Conservation (phyloP, 257 asterid genomes). For the Craterostigma plantagineum region DNA sequence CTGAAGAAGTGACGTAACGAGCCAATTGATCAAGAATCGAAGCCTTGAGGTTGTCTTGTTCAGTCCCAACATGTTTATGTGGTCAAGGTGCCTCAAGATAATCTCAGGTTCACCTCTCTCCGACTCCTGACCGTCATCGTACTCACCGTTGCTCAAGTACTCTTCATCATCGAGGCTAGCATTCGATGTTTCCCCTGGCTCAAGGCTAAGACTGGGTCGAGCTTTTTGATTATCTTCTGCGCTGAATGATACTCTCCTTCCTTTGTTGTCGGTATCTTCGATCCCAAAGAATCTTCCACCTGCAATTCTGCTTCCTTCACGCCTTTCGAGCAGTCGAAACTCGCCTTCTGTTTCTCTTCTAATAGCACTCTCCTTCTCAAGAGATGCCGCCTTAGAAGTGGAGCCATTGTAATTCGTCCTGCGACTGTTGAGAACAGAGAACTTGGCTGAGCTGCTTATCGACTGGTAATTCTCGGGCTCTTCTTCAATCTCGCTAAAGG, state of each 20-base stretch:
- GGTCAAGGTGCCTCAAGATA: constrained; percentile 71
- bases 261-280: constrained; percentile 68
- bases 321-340: constrained; percentile 74
- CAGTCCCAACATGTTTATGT: constrained; percentile 74
- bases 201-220: constrained; percentile 31
- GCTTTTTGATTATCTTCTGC: constrained; percentile 43
- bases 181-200: constrained; percentile 47
- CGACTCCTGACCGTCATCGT: constrained; percentile 52
- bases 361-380: constrained; percentile 90
- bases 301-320: constrained; percentile 58
- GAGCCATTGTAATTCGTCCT: no score
- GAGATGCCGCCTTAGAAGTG: no score
- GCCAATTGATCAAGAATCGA: constrained; percentile 70
- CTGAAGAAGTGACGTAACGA: constrained; percentile 66
- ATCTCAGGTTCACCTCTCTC: constrained; percentile 86
- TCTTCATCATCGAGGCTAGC: constrained; percentile 62
- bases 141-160: constrained; percentile 52
- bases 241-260: constrained; percentile 78
- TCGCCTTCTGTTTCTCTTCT: constrained; percentile 97
- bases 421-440: constrained; percentile 11
- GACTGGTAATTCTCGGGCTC: constrained; percentile 30
- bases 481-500: constrained; percentile 50
- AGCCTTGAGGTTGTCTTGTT: constrained; percentile 65
- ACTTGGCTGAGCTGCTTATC: no score
- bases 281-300: constrained; percentile 79